Evolutionary conservation across 2,329 filamentous ascomycete species (phyloP).

Genomic region (Pezizomycotina sp.): DNA sequence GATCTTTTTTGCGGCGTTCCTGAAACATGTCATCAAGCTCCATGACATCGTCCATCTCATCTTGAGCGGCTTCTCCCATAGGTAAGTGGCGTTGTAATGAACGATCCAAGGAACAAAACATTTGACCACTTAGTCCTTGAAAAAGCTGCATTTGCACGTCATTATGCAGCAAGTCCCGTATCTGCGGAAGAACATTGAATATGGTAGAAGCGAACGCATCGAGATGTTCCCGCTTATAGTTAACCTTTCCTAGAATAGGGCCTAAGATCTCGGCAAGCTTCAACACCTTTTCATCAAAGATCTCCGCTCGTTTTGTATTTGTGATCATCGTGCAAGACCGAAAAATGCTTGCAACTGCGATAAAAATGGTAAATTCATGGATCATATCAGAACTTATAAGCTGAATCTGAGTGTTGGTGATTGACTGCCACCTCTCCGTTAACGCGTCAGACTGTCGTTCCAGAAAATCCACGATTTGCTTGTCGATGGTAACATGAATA

Average conservation of each 20-base stretch:
- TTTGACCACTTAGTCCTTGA: no score
- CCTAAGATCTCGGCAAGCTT: conserved; percentile 26
- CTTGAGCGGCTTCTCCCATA: conserved; percentile 21
- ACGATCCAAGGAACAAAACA: no score
- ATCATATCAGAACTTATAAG: conserved; percentile 31
- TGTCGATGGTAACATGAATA: conserved; percentile 7
- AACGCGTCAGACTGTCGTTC: conserved; percentile 21
- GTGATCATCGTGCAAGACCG: conserved; percentile 23
- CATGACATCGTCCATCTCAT: conserved; percentile 33
- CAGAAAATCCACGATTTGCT: conserved; percentile 20
- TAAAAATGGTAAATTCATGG: conserved; percentile 29
- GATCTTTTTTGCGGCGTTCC: conserved; percentile 12
- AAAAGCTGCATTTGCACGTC: no score
- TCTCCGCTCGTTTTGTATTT: conserved; percentile 24
- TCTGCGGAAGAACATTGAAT: conserved; percentile 17
- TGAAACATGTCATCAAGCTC: conserved; percentile 25
- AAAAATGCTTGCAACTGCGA: conserved; percentile 28
- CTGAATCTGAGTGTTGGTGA: conserved; percentile 24
- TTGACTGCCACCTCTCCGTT: conserved; percentile 27
- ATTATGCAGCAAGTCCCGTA: no score
- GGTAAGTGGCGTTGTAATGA: no score
- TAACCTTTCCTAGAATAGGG: conserved; percentile 27
- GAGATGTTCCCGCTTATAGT: conserved; percentile 32
- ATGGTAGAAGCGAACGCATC: conserved; percentile 30
- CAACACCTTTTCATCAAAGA: conserved; percentile 24